phyloP scores from a whole-genome alignment of 208 protist species.

The Trypanosoma grayi region DNA sequence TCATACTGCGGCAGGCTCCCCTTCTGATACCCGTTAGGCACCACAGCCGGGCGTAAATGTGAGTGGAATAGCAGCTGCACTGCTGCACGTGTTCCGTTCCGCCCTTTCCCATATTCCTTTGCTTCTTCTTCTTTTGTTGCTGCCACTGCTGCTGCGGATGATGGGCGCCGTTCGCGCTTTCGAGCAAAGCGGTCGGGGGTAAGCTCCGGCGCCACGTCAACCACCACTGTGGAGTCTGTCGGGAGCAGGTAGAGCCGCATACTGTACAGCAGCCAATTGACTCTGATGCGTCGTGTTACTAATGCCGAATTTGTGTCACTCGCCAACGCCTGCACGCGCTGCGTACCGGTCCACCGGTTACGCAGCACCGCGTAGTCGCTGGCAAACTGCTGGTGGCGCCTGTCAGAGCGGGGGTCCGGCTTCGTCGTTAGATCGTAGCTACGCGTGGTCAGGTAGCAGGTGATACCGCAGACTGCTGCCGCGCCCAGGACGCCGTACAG shows the following conservation, averaged over 20 bases:
- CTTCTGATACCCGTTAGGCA: conserved; percentile 61
- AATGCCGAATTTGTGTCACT: not conserved
- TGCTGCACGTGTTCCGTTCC: not conserved
- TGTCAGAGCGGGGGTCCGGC: conserved; percentile 40
- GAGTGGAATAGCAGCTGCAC: conserved; percentile 11
- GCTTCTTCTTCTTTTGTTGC: too few species aligned
- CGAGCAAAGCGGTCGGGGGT: conserved; percentile 52
- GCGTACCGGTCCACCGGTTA: conserved; percentile 48
- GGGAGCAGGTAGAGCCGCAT: conserved; percentile 65
- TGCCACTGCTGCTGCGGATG: too few species aligned
- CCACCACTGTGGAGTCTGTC: conserved; percentile 39
- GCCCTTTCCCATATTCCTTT: not conserved
- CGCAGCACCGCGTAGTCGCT: conserved; percentile 69
- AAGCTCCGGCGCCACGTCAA: conserved; percentile 46
- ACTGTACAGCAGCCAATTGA: conserved; percentile 57
- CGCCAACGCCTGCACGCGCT: conserved; percentile 28
- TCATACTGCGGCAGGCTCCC: conserved; percentile 51
- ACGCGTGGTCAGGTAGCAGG: conserved; percentile 65
- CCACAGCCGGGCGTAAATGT: conserved; percentile 17
- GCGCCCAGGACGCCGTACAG: conserved; percentile 30
- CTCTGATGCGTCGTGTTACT: conserved; percentile 27
- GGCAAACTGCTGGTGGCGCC: conserved; percentile 53
- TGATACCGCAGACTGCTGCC: conserved; percentile 21
- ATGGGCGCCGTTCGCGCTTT: not conserved
- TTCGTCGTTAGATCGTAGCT: conserved; percentile 67